These are phyloP conservation scores for Excoecaria agallocha DNA, from an alignment of 345 rosid genomes.

Conservation along the genomic window DNA sequence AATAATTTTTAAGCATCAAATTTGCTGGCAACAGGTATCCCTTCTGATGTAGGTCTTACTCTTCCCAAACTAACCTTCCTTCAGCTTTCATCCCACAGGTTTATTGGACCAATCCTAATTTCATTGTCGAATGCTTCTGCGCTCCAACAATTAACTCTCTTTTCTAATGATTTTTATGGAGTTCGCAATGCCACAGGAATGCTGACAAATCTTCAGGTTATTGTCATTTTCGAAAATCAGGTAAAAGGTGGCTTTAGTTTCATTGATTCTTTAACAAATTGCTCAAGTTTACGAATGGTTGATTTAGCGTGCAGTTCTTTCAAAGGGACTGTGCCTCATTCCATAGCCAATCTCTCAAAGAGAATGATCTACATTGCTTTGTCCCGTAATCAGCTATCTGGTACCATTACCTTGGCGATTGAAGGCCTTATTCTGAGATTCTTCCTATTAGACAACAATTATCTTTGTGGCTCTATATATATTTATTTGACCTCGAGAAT, in stretches of 20 bases:
- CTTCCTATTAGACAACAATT: constrained; percentile 6
- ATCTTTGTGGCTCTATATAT: constrained; percentile 15
- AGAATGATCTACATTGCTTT: neutral
- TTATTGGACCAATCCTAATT: neutral
- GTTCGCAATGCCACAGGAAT: neutral
- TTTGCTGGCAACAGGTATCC: too few species aligned
- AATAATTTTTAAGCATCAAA: too few species aligned
- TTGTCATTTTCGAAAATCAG: too few species aligned
- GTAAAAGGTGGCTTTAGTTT: constrained; percentile 11
- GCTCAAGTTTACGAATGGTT: neutral
- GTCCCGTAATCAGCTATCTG: neutral
- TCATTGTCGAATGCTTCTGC: too few species aligned
- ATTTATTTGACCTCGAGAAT: constrained; percentile 17
- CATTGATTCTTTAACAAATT: constrained; percentile 13
- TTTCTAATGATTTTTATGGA: neutral
- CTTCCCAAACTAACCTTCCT: constrained; percentile 5
- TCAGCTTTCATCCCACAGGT: neutral
- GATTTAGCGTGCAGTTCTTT: neutral
- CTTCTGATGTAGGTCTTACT: constrained; percentile 10
- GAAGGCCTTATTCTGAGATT: neutral
- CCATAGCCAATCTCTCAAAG: constrained; percentile 24
- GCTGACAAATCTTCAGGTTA: too few species aligned
- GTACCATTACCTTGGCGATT: too few species aligned
- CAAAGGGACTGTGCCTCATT: constrained; percentile 8
- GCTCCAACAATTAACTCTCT: neutral